Evolutionary conservation across 371 early-diverging fungal species (phyloP).

Genomic region (Mucor circinelloides): DNA sequence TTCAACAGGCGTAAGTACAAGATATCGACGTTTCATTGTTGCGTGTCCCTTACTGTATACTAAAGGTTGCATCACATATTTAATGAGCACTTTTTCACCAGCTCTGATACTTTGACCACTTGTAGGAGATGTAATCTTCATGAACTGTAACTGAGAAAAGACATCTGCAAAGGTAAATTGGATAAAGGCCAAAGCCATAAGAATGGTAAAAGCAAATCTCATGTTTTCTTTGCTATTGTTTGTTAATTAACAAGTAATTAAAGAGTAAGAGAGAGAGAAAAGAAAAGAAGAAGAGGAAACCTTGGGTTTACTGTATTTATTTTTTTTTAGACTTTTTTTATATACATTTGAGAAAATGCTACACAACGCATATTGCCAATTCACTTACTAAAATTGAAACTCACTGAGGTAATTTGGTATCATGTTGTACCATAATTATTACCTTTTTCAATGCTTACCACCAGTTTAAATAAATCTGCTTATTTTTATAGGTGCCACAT

Average conservation of each 20-base stretch:
- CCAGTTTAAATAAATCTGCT: background rate
- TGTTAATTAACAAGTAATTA: background rate
- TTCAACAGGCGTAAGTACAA: background rate
- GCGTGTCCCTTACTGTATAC: slow-evolving; percentile 29
- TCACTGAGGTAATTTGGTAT: background rate
- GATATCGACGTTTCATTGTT: background rate
- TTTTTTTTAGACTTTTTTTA: background rate
- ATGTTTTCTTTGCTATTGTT: background rate
- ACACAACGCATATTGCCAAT: background rate
- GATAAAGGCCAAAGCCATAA: slow-evolving; percentile 15
- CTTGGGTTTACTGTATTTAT: background rate
- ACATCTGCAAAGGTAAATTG: slow-evolving; percentile 36
- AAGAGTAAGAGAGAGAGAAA: background rate
- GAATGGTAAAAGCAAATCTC: background rate
- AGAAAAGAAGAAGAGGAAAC: background rate
- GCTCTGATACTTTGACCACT: slow-evolving; percentile 40
- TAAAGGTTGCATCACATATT: slow-evolving; percentile 56
- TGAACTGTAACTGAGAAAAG: slow-evolving; percentile 51
- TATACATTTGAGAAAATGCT: background rate
- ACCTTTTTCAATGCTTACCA: background rate
- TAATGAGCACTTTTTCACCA: slow-evolving; percentile 35
- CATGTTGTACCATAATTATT: background rate
- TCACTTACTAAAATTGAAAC: background rate
- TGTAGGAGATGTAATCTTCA: slow-evolving; percentile 48
- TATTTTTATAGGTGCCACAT: background rate